Evolutionary conservation across 371 early-diverging fungal genomes (phyloP), one percentile per base, ranked within the genome.

Genomic region (Mortierella sp.): DNA sequence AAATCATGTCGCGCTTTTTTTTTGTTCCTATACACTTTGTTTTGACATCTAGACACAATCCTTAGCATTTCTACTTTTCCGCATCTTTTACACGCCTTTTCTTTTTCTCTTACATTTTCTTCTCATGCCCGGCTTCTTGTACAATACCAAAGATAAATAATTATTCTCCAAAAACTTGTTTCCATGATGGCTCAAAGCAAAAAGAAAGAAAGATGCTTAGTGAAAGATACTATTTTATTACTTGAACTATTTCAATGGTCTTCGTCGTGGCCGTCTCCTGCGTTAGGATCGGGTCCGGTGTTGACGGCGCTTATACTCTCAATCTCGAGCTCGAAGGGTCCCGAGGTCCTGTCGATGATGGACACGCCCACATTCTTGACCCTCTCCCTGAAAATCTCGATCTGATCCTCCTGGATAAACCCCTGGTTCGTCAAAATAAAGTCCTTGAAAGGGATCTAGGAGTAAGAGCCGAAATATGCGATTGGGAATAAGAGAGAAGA

Each of bases 341-440:
- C 98, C 44, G 94, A 92, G 71, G 92, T 91, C 26, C 94, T 89
- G 77, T 94, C 95, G 67, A 95, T 91, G 11, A 97, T 74, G 14
- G 96, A 96, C 45, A 98, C 90, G 10, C 98, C 98, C 16, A 98
- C 92, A 1, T 95, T 95, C 82, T 94, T 94, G 74, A 98, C 92
- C 71, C 91, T 91, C 73, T 95, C 90, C 44, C 97, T 89, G 74
- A 92, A 92, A 94, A 98, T 96, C 22, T 90, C 89, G 24, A 96
- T 88, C 81, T 98, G 97, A 24, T 93, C 90, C 55, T 95, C 93
- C 73, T 96, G 93, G 66, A 95, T 91, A 69, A 92, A 91, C 37
- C 97, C 96, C 73, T 97, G 94, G 77, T 93, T 94, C 5, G 97
- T 97, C 66, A 96, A 88, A 34, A 97, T 93, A 80, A 98, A 98